Percentiles rank a stretch among this genome's conserved stretches.
phyloP scores from a whole-genome alignment of 495 filamentous ascomycete species.

The Sordaria brevicollis region DNA sequence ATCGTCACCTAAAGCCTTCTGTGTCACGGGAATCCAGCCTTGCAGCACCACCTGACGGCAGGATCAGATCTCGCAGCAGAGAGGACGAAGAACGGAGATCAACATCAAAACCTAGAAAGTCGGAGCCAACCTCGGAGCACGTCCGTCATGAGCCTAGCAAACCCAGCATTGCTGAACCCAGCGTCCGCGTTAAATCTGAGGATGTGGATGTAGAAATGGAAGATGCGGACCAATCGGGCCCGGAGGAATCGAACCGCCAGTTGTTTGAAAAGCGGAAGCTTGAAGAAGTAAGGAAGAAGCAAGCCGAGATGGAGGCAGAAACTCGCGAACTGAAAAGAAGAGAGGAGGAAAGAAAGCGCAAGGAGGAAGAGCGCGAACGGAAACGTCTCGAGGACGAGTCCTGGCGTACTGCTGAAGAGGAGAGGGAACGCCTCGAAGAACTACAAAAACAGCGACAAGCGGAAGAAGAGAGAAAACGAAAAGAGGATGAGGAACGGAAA shows the following conservation, averaged over 20 bases:
- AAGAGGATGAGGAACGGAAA: slow-evolving; percentile 39
- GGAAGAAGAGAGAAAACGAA: slow-evolving; percentile 22
- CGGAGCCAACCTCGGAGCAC: slow-evolving; percentile 17
- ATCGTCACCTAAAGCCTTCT: slow-evolving; percentile 27
- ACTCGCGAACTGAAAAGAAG: slow-evolving; percentile 21
- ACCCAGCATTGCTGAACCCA: slow-evolving; percentile 28
- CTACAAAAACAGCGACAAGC: slow-evolving; percentile 10
- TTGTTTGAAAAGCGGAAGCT: slow-evolving; percentile 35
- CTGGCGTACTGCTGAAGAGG: slow-evolving; percentile 4
- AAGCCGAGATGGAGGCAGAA: slow-evolving; percentile 17
- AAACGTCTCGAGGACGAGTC: slow-evolving; percentile 17
- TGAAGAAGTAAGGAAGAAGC: slow-evolving; percentile 37
- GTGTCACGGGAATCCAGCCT: slow-evolving; percentile 22
- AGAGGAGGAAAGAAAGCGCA: slow-evolving; percentile 24
- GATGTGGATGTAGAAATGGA: slow-evolving; percentile 38
- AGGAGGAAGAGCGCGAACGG: slow-evolving; percentile 19
- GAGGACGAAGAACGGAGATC: slow-evolving; percentile 31
- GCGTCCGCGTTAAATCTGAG: slow-evolving; percentile 37
- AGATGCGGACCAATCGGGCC: slow-evolving; percentile 22
- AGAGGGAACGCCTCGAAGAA: slow-evolving; percentile 40
- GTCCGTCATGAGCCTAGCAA: slow-evolving; percentile 30
- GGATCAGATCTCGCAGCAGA: slow-evolving; percentile 17
- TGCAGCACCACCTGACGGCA: slow-evolving; percentile 8
- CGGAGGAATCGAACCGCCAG: slow-evolving; percentile 23
- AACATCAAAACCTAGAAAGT: slow-evolving; percentile 24